Percentiles rank a stretch among this genome's conserved stretches.
Evolutionary conservation across 345 rosid genomes (phyloP).

Genomic region (Eucalyptus curtisii): DNA sequence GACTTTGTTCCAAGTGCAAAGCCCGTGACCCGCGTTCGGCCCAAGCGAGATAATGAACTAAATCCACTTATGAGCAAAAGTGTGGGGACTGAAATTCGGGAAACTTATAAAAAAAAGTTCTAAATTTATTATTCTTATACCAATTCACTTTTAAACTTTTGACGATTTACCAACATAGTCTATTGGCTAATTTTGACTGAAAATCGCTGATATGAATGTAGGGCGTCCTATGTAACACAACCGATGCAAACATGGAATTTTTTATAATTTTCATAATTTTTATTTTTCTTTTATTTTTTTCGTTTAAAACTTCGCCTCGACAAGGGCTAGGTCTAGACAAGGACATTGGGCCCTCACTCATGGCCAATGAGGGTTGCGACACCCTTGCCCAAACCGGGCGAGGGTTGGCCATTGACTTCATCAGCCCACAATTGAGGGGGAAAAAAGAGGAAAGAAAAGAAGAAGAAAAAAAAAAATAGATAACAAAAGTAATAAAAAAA

Average conservation of each 20-base stretch:
- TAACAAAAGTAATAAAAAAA: no score
- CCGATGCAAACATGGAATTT: accelerated
- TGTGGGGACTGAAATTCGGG: background rate
- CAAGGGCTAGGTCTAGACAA: background rate
- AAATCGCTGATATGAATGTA: accelerated
- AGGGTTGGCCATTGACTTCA: background rate
- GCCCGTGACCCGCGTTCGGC: background rate
- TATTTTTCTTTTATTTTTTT: no score
- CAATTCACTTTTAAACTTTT: no score
- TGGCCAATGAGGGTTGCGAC: no score
- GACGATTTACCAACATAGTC: accelerated
- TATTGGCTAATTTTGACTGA: accelerated
- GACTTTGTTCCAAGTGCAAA: background rate
- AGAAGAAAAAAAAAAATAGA: no score
- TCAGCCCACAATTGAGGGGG: no score
- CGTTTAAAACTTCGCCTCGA: accelerated
- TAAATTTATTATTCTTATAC: no score
- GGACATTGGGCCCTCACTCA: background rate
- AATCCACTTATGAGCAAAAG: background rate
- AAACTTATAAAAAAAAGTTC: accelerated
- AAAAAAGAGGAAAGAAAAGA: accelerated
- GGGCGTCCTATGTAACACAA: accelerated
- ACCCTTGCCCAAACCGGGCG: background rate
- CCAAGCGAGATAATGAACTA: background rate
- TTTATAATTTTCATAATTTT: no score